Evolutionary conservation across 1,284 basidiomycete species (phyloP).

Genomic region (Papiliotrema laurentii): DNA sequence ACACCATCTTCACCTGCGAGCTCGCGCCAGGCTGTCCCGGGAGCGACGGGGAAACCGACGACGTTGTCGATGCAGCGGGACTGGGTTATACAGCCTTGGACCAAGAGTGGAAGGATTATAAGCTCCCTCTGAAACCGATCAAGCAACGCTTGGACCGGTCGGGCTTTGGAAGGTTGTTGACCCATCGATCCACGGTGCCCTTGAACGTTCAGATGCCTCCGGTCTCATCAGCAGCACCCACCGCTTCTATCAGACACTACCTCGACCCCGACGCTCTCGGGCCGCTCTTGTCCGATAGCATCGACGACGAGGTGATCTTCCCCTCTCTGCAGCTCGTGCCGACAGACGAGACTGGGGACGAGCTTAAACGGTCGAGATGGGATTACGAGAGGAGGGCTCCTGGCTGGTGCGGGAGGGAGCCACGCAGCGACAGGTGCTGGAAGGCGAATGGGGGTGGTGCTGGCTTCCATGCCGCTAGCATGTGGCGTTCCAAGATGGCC

Average conservation of each 20-base stretch:
- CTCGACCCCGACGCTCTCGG: neutral
- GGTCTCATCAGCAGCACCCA: neutral
- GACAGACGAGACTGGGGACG: neutral
- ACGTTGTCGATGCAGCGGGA: neutral
- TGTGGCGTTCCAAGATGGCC: too few relatives aligned
- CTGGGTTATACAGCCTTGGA: neutral
- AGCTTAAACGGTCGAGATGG: neutral
- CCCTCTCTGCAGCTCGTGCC: neutral
- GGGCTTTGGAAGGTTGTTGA: neutral
- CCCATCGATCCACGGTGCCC: neutral
- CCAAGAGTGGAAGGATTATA: neutral
- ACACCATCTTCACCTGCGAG: constrained; percentile 2
- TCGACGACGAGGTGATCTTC: neutral
- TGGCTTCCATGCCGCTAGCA: neutral
- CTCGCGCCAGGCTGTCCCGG: neutral
- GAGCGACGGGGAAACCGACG: too few relatives aligned
- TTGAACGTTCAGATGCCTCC: neutral
- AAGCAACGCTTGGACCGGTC: neutral
- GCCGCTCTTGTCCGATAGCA: neutral
- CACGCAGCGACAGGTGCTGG: neutral
- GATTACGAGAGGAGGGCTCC: neutral
- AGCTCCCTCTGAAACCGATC: neutral
- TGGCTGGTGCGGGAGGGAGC: neutral
- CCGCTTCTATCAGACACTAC: too few relatives aligned
- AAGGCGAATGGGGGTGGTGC: neutral